Conservation (phyloP, 106 monocot genomes). For the Alisma plantagoaquatica region DNA sequence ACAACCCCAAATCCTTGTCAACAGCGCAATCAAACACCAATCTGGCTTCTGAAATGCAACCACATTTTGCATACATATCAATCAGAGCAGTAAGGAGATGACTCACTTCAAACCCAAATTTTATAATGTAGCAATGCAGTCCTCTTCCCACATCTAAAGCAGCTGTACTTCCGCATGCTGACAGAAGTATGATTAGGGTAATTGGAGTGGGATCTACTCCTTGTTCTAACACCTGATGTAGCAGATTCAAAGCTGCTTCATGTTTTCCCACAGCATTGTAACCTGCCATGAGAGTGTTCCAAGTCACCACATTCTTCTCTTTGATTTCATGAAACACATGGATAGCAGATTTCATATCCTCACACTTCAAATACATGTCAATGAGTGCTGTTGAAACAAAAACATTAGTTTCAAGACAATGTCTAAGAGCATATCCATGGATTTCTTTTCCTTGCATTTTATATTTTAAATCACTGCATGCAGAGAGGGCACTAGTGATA, state of each 20-base stretch:
- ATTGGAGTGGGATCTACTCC: conserved; percentile 29
- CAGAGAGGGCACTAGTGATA: conserved; percentile 29
- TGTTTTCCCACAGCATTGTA: conserved; percentile 32
- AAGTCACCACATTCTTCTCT: conserved; percentile 36
- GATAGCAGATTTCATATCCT: conserved; percentile 25
- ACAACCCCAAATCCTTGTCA: conserved; percentile 39
- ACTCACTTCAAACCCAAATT: conserved; percentile 20
- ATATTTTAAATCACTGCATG: conserved; percentile 31
- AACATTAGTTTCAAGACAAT: conserved; percentile 33
- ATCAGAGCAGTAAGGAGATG: conserved; percentile 26
- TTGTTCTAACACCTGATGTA: conserved; percentile 27
- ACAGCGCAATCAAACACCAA: conserved; percentile 24
- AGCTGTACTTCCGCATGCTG: conserved; percentile 32
- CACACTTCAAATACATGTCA: conserved; percentile 54
- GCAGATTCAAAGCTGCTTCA: conserved; percentile 33
- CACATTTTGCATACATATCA: conserved; percentile 70
- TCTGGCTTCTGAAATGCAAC: conserved; percentile 37
- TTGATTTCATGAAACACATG: conserved; percentile 24
- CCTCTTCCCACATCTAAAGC: conserved; percentile 37
- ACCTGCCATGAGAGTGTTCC: conserved; percentile 50
- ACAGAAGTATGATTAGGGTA: conserved; percentile 45
- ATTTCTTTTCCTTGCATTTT: conserved; percentile 30
- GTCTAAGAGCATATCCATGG: conserved; percentile 35
- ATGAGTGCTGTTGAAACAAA: conserved; percentile 46
- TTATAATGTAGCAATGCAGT: conserved; percentile 43